Conservation (phyloP, 2,329 filamentous ascomycete species). For the Apiospora arundinis region DNA sequence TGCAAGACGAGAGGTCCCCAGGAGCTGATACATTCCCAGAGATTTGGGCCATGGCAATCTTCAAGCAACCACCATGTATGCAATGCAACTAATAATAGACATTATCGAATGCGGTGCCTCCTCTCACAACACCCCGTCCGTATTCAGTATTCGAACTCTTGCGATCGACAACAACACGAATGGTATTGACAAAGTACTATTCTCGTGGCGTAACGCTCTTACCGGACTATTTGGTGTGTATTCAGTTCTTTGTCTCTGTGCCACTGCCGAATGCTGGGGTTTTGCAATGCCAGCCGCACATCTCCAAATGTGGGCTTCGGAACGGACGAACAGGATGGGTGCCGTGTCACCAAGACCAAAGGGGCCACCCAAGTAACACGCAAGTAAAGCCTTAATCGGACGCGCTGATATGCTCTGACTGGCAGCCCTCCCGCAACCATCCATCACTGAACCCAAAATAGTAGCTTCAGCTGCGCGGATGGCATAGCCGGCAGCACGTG, state of each 20-base stretch:
- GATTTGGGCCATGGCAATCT: slow-evolving; percentile 6
- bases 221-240: slow-evolving; percentile 7
- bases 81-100: slow-evolving; percentile 27
- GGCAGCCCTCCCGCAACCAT: slow-evolving; percentile 11
- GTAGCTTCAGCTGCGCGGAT: slow-evolving; percentile 8
- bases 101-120: slow-evolving; percentile 27
- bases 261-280: slow-evolving; percentile 4
- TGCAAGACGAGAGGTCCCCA: background rate
- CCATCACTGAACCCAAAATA: slow-evolving; percentile 6
- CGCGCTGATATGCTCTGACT: background rate
- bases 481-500: slow-evolving; percentile 2
- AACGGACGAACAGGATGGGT: background rate
- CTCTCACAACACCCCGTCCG: slow-evolving; percentile 22
- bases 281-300: background rate
- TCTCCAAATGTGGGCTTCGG: slow-evolving; percentile 9
- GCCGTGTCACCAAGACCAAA: slow-evolving; percentile 1
- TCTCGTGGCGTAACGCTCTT: slow-evolving; percentile 1
- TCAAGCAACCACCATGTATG: slow-evolving; percentile 4
- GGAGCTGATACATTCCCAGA: slow-evolving; percentile 9
- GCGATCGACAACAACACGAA: background rate
- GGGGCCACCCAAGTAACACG: background rate
- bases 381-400: background rate
- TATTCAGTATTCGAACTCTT: background rate
- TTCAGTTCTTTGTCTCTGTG: slow-evolving; percentile 2
- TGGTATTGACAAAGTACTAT: background rate